These are phyloP conservation scores for Penicillium sp. DNA, from an alignment of 2,329 filamentous ascomycete genomes.

Conservation along the genomic window DNA sequence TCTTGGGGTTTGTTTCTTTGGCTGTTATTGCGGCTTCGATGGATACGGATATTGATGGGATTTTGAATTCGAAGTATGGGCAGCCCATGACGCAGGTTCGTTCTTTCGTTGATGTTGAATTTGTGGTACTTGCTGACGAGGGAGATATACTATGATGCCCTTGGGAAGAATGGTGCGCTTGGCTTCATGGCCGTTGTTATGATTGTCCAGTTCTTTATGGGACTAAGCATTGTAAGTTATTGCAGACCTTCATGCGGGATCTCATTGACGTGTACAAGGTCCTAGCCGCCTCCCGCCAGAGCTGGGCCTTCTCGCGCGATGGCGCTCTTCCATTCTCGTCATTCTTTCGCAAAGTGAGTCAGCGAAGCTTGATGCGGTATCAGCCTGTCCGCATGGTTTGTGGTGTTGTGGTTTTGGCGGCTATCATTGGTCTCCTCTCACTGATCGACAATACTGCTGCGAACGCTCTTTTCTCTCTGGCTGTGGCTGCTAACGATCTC, in stretches of 20 bases:
- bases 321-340: slow-evolving; percentile 60
- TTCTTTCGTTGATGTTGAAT: neutral
- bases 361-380: slow-evolving; percentile 49
- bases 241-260: no score
- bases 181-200: slow-evolving; percentile 61
- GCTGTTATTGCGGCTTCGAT: slow-evolving; percentile 62
- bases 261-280: slow-evolving; percentile 29
- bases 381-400: slow-evolving; percentile 61
- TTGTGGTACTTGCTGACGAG: no score
- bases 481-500: slow-evolving; percentile 60
- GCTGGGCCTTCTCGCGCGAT: slow-evolving; percentile 64
- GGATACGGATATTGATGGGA: slow-evolving; percentile 51
- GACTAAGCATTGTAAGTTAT: slow-evolving; percentile 50
- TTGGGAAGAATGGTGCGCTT: slow-evolving; percentile 61
- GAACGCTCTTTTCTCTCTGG: slow-evolving; percentile 54
- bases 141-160: slow-evolving; percentile 61
- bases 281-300: slow-evolving; percentile 60
- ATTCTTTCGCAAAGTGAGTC: slow-evolving; percentile 59
- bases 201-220: slow-evolving; percentile 65
- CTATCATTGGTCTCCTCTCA: slow-evolving; percentile 58
- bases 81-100: slow-evolving; percentile 58
- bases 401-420: slow-evolving; percentile 54
- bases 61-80: slow-evolving; percentile 54
- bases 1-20: slow-evolving; percentile 59
- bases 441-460: slow-evolving; percentile 59